phyloP scores from a whole-genome alignment of 164 flowering plant species.

The Tetracentron sinense region DNA sequence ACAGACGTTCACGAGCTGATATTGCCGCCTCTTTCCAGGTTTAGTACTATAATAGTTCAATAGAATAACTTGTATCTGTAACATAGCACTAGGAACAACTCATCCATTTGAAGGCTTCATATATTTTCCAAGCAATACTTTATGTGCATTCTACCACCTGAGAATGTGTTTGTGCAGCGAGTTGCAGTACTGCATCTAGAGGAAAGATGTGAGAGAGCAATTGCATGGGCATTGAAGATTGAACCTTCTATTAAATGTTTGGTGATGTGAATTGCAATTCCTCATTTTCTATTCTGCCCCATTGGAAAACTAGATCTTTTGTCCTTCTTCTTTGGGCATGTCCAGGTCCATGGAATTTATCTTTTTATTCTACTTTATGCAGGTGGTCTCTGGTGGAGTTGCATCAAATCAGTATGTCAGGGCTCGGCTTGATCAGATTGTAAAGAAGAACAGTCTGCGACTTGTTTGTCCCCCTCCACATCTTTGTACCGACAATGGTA shows the following conservation, averaged over 20 bases:
- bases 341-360: background rate
- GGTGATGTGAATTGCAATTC: constrained; percentile 32
- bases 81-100: background rate
- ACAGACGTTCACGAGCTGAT: constrained; percentile 76
- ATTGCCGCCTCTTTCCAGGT: constrained; percentile 98
- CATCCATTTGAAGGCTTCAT: background rate
- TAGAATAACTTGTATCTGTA: background rate
- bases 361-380: constrained; percentile 9
- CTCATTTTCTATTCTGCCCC: background rate
- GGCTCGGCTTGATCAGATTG: constrained; percentile 62
- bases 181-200: constrained; percentile 93
- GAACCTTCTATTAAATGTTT: constrained; percentile 75
- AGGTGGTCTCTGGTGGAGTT: constrained; percentile 98
- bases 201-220: constrained; percentile 91
- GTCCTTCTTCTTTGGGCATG: background rate
- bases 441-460: constrained; percentile 42
- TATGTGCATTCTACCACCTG: background rate
- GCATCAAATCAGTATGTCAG: constrained; percentile 93
- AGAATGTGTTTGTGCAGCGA: constrained; percentile 47
- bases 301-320: background rate
- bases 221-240: constrained; percentile 81
- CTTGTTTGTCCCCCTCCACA: constrained; percentile 97
- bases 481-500: constrained; percentile 97
- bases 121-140: background rate
- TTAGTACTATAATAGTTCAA: background rate